phyloP scores from a whole-genome alignment of 495 filamentous ascomycete species.

The Choiromyces venosus region DNA sequence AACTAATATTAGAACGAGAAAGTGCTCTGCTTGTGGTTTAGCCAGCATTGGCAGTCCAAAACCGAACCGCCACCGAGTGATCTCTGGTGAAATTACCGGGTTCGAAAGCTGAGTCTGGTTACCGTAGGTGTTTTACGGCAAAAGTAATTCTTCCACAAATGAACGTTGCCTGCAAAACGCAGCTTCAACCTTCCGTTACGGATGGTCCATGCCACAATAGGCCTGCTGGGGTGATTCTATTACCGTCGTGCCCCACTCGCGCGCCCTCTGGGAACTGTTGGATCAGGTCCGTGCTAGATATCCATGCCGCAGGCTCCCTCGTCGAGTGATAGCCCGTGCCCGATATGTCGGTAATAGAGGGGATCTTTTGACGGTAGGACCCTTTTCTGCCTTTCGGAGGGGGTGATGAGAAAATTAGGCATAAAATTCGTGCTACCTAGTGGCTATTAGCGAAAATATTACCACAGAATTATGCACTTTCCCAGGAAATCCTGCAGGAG shows the following conservation, averaged over 20 bases:
- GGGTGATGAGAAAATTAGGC: background rate
- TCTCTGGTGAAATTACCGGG: background rate
- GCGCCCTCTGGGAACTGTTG: background rate
- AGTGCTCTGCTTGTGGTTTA: background rate
- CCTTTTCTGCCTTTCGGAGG: background rate
- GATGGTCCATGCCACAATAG: background rate
- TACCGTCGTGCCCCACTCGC: background rate
- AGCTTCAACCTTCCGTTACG: background rate
- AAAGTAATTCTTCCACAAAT: background rate
- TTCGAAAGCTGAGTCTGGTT: no score
- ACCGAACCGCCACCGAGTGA: background rate
- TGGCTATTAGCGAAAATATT: background rate
- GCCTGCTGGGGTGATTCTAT: background rate
- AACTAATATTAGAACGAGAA: background rate
- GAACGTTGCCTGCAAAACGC: background rate
- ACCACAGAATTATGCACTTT: background rate
- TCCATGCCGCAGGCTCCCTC: background rate
- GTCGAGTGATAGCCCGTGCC: background rate
- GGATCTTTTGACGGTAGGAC: background rate
- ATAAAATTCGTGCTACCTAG: background rate
- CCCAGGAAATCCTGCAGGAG: background rate
- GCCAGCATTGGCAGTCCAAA: background rate
- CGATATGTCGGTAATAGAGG: background rate
- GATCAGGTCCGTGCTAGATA: background rate
- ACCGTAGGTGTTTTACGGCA: no score